phyloP scores from a whole-genome alignment of 345 rosid species.

The Balakata baccata region DNA sequence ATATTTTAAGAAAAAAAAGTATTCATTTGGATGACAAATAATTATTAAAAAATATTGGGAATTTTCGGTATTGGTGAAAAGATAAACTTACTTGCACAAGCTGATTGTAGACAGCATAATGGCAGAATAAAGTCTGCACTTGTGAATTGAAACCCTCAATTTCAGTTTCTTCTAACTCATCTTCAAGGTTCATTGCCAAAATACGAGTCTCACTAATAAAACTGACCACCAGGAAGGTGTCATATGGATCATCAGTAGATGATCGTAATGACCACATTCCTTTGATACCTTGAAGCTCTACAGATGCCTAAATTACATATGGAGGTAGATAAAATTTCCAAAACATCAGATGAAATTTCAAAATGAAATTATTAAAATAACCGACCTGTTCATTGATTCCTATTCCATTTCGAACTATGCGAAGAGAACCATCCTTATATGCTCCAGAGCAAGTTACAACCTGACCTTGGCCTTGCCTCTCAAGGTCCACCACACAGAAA shows the following conservation, averaged over 20 bases:
- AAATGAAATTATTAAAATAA: constrained; percentile 13
- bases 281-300: constrained; percentile 96
- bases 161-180: constrained; percentile 95
- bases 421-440: constrained; percentile 94
- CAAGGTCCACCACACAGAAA: constrained; percentile 91
- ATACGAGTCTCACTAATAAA: constrained; percentile 89
- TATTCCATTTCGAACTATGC: constrained; percentile 90
- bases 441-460: constrained; percentile 98
- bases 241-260: constrained; percentile 80
- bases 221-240: constrained; percentile 91
- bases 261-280: constrained; percentile 98
- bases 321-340: constrained; percentile 15
- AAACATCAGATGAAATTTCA: constrained; percentile 10
- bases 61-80: neutral
- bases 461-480: constrained; percentile 99
- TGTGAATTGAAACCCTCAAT: constrained; percentile 87
- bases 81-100: constrained; percentile 67
- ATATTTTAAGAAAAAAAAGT: neutral
- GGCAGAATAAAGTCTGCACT: constrained; percentile 91
- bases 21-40: neutral
- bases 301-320: constrained; percentile 62
- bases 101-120: constrained; percentile 84
- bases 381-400: constrained; percentile 95
- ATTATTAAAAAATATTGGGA: neutral
- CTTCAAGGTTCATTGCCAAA: constrained; percentile 91